phyloP scores from a whole-genome alignment of 208 protist species.

The Wallacemonas collosoma region DNA sequence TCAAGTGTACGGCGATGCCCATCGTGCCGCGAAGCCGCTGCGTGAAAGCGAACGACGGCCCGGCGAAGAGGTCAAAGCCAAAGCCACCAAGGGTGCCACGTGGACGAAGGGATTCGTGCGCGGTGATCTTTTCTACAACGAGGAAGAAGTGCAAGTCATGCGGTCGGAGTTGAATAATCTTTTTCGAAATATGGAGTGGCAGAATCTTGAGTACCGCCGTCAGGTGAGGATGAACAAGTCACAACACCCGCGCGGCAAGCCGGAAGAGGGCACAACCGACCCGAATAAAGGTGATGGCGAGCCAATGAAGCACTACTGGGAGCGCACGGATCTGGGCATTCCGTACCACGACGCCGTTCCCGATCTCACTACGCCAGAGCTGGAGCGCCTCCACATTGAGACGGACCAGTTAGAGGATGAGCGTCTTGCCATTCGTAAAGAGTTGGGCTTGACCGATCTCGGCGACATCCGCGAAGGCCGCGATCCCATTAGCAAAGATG shows the following conservation, averaged over 20 bases:
- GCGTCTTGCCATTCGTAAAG: constrained; percentile 77
- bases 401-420: constrained; percentile 85
- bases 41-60: constrained; percentile 71
- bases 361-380: constrained; percentile 82
- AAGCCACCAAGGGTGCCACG: constrained; percentile 70
- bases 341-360: constrained; percentile 89
- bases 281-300: constrained; percentile 70
- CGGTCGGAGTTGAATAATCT: constrained; percentile 82
- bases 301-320: constrained; percentile 87
- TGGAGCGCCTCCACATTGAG: constrained; percentile 84
- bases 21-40: constrained; percentile 69
- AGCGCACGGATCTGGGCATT: constrained; percentile 86
- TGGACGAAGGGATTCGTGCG: constrained; percentile 88
- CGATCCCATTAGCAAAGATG: constrained; percentile 60
- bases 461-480: constrained; percentile 87
- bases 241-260: constrained; percentile 80
- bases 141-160: constrained; percentile 91
- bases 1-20: constrained; percentile 80
- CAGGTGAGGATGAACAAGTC: constrained; percentile 86
- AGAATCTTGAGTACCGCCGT: constrained; percentile 89
- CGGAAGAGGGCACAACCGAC: constrained; percentile 77
- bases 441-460: constrained; percentile 84
- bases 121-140: constrained; percentile 91
- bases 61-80: constrained; percentile 59
- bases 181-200: constrained; percentile 91